These are phyloP conservation scores for Ophiostoma ulmi DNA, from an alignment of 2,329 filamentous ascomycete species.

Conservation along the genomic window DNA sequence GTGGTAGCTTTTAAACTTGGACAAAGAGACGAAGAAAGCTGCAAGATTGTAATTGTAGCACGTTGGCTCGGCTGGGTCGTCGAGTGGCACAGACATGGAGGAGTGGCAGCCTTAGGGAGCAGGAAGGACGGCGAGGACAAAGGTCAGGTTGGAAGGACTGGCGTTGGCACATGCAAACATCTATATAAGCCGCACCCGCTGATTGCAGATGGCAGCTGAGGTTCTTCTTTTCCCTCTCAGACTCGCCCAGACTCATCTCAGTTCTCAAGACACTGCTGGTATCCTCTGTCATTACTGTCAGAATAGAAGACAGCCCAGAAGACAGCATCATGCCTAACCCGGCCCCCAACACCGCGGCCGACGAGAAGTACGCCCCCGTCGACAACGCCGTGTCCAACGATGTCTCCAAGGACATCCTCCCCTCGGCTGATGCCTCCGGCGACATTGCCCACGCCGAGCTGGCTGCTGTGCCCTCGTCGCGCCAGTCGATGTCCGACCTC, in stretches of 20 bases:
- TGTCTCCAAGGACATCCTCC: background rate
- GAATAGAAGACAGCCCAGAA: background rate
- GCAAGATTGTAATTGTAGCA: background rate
- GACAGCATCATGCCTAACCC: background rate
- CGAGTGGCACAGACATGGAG: background rate
- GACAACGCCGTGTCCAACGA: background rate
- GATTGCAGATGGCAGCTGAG: background rate
- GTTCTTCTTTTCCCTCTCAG: background rate
- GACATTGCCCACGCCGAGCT: background rate
- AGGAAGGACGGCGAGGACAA: background rate
- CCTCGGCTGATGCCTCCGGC: background rate
- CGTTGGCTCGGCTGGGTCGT: background rate
- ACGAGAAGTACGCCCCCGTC: background rate
- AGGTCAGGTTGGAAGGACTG: background rate
- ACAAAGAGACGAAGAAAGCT: background rate
- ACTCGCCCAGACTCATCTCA: background rate
- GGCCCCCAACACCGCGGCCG: background rate
- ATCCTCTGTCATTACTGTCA: background rate
- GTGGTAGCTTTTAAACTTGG: background rate
- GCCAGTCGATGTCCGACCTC: conserved; percentile 11
- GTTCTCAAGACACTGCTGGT: background rate
- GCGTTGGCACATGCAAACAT: background rate
- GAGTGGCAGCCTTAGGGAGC: background rate
- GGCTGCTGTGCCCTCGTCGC: background rate
- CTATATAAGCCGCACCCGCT: background rate